Base-by-base conservation (phyloP, 1,284 basidiomycete species). In the Malassezia yamatoensis region DNA sequence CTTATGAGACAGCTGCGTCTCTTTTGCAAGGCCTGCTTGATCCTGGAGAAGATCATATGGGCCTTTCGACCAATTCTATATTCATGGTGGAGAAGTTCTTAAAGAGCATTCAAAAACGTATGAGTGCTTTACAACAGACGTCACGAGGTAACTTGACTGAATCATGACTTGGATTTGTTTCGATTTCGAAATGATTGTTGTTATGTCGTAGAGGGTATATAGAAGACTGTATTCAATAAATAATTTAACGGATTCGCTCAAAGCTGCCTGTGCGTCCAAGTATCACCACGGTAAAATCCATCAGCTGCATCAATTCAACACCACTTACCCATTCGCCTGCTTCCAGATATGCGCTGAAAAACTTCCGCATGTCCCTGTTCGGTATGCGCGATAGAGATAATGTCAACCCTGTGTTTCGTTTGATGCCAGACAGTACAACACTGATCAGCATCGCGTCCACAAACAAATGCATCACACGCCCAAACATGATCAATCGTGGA, bases 1-100 rank as follows among this genome's bases (percentile, higher is more conserved):
- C 91, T 36, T 98, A 98, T 77, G 91, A 96, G 72, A 89, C 89
- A 60, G 89, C 90, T 0, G 76, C 94, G 16, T 93, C 88, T 86
- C 86, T 91, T 72, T 78, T 98, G 24, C 87, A 88, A 63, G 86
- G 89, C 0, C 79, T 96, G 5, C 84, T 93, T 67, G 93, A 98
- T 72, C 87, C 91, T 59, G 80, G 87, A 3, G 79, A 96, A 65
- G 86, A 90, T 68, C 83, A 82, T 7, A 45, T 68, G 55, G 64
- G 63, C 13, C 53, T 72, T 18, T 64, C 63, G 37, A 58, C 65
- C 39, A 62, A 60, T 29, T 65, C 67, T 24, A 60, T 67, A n/a
- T 43, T 52, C 16, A 67, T 65, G 44, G 65, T 73, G 41, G 68
- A 70, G 46, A 70, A 66, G 54, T 73, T 69, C 42, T 53, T 71